These are phyloP conservation scores for Acer negundo DNA, from an alignment of 345 rosid genomes.

Conservation along the genomic window DNA sequence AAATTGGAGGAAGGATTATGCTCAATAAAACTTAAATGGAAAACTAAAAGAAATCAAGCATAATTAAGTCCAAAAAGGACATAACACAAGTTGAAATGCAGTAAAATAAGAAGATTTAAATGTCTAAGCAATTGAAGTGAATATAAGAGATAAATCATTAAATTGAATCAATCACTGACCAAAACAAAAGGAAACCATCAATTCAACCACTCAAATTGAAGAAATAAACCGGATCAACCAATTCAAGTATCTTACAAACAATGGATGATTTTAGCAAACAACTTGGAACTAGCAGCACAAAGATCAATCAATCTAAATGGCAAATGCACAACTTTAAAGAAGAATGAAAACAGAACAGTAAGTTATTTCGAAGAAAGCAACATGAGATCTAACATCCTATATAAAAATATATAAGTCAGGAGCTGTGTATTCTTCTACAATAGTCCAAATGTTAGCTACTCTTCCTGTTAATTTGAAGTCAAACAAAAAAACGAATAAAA, in stretches of 20 bases:
- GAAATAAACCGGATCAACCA: slow-evolving; percentile 8
- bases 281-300: not conserved
- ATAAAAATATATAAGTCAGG: not conserved
- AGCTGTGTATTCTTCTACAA: too few species aligned
- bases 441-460: too few species aligned
- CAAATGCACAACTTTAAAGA: too few species aligned
- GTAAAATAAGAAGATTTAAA: not conserved
- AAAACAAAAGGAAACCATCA: not conserved
- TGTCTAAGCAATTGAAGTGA: not conserved
- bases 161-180: not conserved
- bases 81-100: not conserved
- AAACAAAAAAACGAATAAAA: too few species aligned
- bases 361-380: too few species aligned
- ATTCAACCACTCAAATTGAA: slow-evolving; percentile 10
- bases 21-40: not conserved
- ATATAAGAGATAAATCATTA: not conserved
- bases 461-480: too few species aligned
- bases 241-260: not conserved
- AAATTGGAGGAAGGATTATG: not conserved
- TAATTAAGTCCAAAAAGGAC: not conserved
- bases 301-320: not conserved
- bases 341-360: slow-evolving; percentile 1
- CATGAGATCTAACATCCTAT: not conserved
- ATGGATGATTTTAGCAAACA: not conserved
- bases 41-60: slow-evolving; percentile 1